These are phyloP conservation scores for Sporothrix globosa DNA, from an alignment of 2,329 filamentous ascomycete species.

Conservation along the genomic window DNA sequence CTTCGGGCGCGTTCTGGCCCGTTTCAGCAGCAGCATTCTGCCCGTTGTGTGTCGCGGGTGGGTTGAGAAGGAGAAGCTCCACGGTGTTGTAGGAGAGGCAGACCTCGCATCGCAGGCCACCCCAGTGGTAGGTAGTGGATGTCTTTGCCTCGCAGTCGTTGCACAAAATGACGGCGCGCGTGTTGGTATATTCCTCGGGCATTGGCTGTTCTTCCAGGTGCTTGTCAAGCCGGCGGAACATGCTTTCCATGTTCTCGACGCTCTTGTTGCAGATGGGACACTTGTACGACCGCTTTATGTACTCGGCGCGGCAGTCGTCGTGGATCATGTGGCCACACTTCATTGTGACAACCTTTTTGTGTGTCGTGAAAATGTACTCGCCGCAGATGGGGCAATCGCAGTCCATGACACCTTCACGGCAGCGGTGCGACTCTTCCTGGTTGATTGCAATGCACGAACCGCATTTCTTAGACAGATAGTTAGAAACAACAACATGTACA, in stretches of 20 bases:
- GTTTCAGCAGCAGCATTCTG: background rate
- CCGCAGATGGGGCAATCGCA: slow-evolving; percentile 96
- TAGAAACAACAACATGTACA: background rate
- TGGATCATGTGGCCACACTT: slow-evolving; percentile 96
- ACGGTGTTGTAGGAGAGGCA: slow-evolving; percentile 72
- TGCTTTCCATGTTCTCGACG: slow-evolving; percentile 94
- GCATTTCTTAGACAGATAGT: slow-evolving; percentile 65
- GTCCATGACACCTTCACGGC: slow-evolving; percentile 91
- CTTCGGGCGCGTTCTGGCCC: background rate
- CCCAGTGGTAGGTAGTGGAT: slow-evolving; percentile 88
- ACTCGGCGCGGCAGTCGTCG: slow-evolving; percentile 81
- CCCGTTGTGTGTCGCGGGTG: slow-evolving; percentile 48
- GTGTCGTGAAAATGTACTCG: slow-evolving; percentile 94
- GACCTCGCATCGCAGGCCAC: slow-evolving; percentile 84
- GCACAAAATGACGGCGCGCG: slow-evolving; percentile 81
- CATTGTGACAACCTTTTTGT: slow-evolving; percentile 88
- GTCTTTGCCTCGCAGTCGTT: slow-evolving; percentile 93
- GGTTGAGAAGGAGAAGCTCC: slow-evolving; percentile 59
- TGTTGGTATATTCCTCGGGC: slow-evolving; percentile 79
- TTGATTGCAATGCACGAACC: slow-evolving; percentile 92
- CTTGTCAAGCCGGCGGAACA: slow-evolving; percentile 88
- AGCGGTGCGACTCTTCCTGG: slow-evolving; percentile 82
- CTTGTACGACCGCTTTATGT: slow-evolving; percentile 89
- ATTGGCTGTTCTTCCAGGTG: slow-evolving; percentile 89
- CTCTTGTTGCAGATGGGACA: slow-evolving; percentile 97